phyloP scores from a whole-genome alignment of 352 stramenopile species.

The Phytophthora chlamydospora region DNA sequence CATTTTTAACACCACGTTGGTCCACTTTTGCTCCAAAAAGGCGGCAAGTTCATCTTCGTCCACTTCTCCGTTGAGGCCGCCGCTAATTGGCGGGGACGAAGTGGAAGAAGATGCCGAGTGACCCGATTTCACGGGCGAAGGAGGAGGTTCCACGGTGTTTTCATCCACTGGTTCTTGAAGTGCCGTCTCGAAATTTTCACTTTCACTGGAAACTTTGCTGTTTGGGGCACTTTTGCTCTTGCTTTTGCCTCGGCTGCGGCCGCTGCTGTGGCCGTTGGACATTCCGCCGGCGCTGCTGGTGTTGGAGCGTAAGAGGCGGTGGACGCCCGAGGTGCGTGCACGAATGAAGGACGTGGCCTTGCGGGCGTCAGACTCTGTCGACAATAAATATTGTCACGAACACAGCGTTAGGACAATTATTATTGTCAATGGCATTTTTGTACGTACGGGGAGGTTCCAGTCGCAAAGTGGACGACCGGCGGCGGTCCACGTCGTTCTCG shows the following conservation, averaged over 20 bases:
- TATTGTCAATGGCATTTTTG: not conserved
- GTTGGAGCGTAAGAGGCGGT: conserved; percentile 57
- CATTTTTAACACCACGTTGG: conserved; percentile 85
- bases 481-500: conserved; percentile 64
- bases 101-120: conserved; percentile 11
- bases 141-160: conserved; percentile 13
- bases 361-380: conserved; percentile 51
- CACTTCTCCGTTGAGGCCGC: conserved; percentile 15
- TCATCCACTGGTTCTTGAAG: conserved; percentile 17
- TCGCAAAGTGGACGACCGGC: conserved; percentile 59
- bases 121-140: conserved; percentile 22
- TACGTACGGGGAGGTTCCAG: conserved; percentile 67
- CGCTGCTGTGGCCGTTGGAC: conserved; percentile 23
- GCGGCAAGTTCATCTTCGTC: conserved; percentile 34
- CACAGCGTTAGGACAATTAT: no score
- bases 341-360: conserved; percentile 61
- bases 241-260: conserved; percentile 7
- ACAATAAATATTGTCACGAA: not conserved
- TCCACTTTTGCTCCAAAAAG: conserved; percentile 60
- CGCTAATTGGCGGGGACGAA: conserved; percentile 21
- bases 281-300: conserved; percentile 37
- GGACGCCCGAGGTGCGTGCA: conserved; percentile 65
- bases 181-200: conserved; percentile 13
- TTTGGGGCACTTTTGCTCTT: conserved; percentile 32
- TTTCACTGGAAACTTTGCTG: conserved; percentile 20